phyloP scores from a whole-genome alignment of 2,329 filamentous ascomycete genomes.

The Apiospora marii region DNA sequence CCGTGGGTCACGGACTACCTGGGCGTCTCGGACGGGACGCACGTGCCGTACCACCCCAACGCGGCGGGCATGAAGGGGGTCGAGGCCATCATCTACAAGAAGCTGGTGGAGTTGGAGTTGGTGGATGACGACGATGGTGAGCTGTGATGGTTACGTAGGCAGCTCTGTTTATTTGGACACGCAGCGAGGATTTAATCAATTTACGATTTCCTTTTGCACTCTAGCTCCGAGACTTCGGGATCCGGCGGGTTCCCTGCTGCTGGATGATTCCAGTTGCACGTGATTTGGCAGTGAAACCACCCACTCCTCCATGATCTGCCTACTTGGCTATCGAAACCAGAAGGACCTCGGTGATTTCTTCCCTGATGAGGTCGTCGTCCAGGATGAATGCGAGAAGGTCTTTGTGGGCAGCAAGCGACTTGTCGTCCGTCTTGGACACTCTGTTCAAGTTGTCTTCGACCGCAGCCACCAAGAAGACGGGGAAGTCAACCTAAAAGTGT shows the following conservation, averaged over 20 bases:
- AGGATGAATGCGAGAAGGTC: not conserved
- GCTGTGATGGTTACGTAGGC: not conserved
- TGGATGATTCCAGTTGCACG: too few species aligned
- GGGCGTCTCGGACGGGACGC: conserved; percentile 35
- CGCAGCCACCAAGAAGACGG: not conserved
- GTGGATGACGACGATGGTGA: conserved; percentile 29
- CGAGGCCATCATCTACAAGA: conserved; percentile 34
- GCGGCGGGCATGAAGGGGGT: conserved; percentile 42
- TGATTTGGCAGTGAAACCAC: too few species aligned
- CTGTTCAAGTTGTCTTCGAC: not conserved
- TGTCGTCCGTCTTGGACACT: not conserved
- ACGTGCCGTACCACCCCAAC: conserved; percentile 40
- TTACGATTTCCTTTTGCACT: not conserved
- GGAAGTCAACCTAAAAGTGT: not conserved
- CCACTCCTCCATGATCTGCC: too few species aligned
- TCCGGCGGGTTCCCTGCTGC: too few species aligned
- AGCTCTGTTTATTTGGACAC: not conserved
- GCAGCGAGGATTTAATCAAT: not conserved
- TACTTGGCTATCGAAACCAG: not conserved
- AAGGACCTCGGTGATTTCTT: not conserved
- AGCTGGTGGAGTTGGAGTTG: conserved; percentile 36
- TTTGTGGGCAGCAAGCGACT: not conserved
- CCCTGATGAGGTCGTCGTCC: not conserved
- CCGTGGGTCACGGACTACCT: conserved; percentile 43
- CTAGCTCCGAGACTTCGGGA: too few species aligned